Evolutionary conservation across 192 early-diverging fungal species (phyloP), one percentile per base, ranked within the genome.

Genomic region (Phlyctochytrium bullatum): DNA sequence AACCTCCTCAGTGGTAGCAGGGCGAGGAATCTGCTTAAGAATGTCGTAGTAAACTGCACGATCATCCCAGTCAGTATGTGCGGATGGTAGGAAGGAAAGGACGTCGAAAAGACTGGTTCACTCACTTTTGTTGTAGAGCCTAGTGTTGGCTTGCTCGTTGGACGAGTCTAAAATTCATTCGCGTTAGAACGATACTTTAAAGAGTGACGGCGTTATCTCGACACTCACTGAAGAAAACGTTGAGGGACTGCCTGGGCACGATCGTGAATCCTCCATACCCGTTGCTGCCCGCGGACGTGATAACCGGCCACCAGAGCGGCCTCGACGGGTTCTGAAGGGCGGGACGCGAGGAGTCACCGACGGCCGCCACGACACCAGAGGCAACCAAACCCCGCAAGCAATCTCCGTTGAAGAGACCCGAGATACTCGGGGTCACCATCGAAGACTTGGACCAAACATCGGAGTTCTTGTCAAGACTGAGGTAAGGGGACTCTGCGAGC

Each of bases 261-360:
- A 79, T 69, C 14, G 31, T 73, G 61, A 58, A 81, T 3, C 77
- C 77, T 17, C 67, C 69, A 59, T 78, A 80, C 30, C 80, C 80
- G 25, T 65, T 63, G 28, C 50, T 32, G 17, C 20, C 75, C 16
- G n/a, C 54, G 1, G 77, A 80, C 30, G 79, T 75, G 59, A 74
- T 60, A 27, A 77, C 40, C 27, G 76, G 76, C 16, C 52, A 73
- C 27, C 33, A 62, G n/a, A 52, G 71, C 4, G 68, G 74, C 50
- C 30, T 50, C 25, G 30, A 52, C 1, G 52, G 10, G 36, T 67
- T 76, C 27, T 66, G 28, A 36, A 23, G n/a, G 30, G 65, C 58
- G 17, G 24, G 16, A 2, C 76, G 36, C 6, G 76, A 78, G 12
- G 65, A 59, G 53, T 77, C 75, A 24, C 75, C 76, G 28, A 76